Evolutionary conservation across 257 asterid genomes (phyloP), one percentile per base, ranked within the genome.

Genomic region (Linaria vulgaris): DNA sequence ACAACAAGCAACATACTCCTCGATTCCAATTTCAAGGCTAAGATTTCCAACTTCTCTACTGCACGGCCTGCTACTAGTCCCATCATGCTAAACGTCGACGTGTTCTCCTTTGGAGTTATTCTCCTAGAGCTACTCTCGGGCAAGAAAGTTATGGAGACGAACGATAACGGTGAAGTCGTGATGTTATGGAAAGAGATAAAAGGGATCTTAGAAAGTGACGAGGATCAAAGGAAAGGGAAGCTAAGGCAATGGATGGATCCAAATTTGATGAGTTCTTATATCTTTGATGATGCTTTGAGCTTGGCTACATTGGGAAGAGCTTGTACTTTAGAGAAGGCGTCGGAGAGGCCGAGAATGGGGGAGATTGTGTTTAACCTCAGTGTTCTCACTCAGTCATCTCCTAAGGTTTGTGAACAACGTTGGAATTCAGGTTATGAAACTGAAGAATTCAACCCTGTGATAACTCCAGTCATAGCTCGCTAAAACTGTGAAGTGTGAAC

Each of bases 161-260:
- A 61, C 68, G 80, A 72, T 1, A 61, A 70, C 12, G 94, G 87
- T 12, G 86, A 78, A 63, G 70, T 76, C 11, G 75, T 75, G 62
- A 79, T 83, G 81, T 11, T 79, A 30, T 83, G 81, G 84, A 89
- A 78, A 65, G 94, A 87, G 73, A 72, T 81, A 15, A 76, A 68
- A 60, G 83, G 54, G 25, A 72, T 87, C 45, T 74, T 90, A 76
- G 85, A 81, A 37, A 71, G 41, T 34, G 41, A 41, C 21, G 85
- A 78, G 48, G 86, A 80, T 62, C 52, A 70, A 48, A 76, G 78
- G 75, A 79, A 73, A 27, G 94, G 81, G 69, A 75, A 77, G 68
- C 64, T 87, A 34, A 77, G 80, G 76, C 73, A 47, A 61, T 90
- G 97, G 97, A 78, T 87, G 82, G 95, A 87, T 76, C 84, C 85